phyloP scores from a whole-genome alignment of 2,329 filamentous ascomycete species.

The Neonectria coccinea region DNA sequence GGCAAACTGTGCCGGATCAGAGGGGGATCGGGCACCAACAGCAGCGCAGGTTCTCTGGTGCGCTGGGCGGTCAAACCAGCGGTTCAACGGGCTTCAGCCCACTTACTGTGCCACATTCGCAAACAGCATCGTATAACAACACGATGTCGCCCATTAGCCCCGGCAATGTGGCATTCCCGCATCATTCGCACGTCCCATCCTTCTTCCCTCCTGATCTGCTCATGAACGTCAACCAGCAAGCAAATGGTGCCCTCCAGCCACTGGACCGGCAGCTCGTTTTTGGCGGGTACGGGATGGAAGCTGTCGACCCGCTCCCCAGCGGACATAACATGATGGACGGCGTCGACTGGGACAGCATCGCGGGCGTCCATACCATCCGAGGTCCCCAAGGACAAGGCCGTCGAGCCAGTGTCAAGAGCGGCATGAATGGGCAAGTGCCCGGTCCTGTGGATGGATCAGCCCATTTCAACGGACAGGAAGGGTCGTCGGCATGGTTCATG shows the following conservation, averaged over 20 bases:
- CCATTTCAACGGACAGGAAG: constrained; percentile 54
- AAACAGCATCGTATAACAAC: constrained; percentile 58
- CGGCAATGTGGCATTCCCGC: constrained; percentile 56
- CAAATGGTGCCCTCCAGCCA: constrained; percentile 69
- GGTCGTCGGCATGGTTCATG: constrained; percentile 85
- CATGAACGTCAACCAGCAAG: constrained; percentile 62
- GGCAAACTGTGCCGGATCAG: constrained; percentile 19
- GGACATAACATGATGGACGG: constrained; percentile 57
- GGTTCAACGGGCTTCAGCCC: constrained; percentile 55
- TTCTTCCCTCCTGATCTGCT: constrained; percentile 67
- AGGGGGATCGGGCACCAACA: constrained; percentile 37
- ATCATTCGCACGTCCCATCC: constrained; percentile 52
- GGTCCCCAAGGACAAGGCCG: constrained; percentile 44
- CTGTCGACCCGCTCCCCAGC: constrained; percentile 51
- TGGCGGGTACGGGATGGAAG: constrained; percentile 73
- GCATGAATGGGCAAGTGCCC: constrained; percentile 46
- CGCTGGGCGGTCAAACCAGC: constrained; percentile 56
- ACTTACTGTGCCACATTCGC: constrained; percentile 56
- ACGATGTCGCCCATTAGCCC: constrained; percentile 66
- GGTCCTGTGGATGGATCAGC: constrained; percentile 37
- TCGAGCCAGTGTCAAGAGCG: constrained; percentile 46
- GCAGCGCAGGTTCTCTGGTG: constrained; percentile 57
- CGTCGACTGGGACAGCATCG: constrained; percentile 58
- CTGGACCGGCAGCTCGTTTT: constrained; percentile 83
- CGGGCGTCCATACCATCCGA: constrained; percentile 46